Evolutionary conservation across 257 asterid genomes (phyloP), one percentile per base, ranked within the genome.

Genomic region (Solanum chilense): DNA sequence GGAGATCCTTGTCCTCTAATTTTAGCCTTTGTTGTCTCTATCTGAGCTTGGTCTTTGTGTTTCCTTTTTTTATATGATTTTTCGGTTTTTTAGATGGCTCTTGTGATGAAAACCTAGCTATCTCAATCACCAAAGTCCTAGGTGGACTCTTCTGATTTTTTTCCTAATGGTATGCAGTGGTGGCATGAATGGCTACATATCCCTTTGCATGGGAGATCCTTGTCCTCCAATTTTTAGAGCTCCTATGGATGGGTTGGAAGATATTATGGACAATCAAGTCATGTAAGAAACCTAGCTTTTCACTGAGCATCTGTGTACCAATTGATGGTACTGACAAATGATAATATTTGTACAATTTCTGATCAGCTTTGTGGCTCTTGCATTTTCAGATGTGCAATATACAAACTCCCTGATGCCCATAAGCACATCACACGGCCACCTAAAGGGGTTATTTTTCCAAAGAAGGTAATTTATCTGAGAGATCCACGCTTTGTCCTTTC

Each of bases 211-310:
- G 58, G 99, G 99, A 74, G 99, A 97, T 91, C 97, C 98, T 37
- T 97, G 99, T 90, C 99, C 99, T 87, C 96, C 99, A 62, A 92
- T 95, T 90, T 97, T 97, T 90, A 92, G 95, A 93, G 95, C 99
- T 90, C 99, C 99, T 76, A 91, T 97, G 87, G 89, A 83, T 74
- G 98, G 94, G 76, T 56, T 95, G 98, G 99, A 95, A 90, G 99
- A 97, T 89, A 89, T 97, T 73, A 91, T 92, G 96, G 92, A 95
- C 91, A 97, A 95, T 88, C 99, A 97, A 95, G 99, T 97, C 94
- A 91, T 97, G 99, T 97, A 92, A 94, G 98, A 86, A 85, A 81
- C 88, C 76, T 31, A 29, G 47, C 37, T 15, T 82, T 86, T 37
- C 81, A 82, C 42, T 87, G 70, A 80, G 88, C 76, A 39, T 44